phyloP scores from a whole-genome alignment of 228 moss, liverwort and hornwort genomes.

The Sphagnum fallax region DNA sequence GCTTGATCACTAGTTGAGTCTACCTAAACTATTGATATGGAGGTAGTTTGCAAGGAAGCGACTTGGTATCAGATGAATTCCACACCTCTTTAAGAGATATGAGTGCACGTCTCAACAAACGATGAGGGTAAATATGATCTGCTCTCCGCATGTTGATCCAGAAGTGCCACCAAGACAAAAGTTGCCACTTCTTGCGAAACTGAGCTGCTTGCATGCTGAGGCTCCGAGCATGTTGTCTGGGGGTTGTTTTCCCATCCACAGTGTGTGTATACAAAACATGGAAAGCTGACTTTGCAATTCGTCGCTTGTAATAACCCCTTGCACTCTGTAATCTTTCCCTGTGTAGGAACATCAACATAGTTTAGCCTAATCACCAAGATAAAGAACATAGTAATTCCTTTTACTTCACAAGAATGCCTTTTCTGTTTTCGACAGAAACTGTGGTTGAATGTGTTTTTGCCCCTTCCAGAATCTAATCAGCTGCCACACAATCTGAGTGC shows the following conservation, averaged over 20 bases:
- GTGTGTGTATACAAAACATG: slow-evolving; percentile 15
- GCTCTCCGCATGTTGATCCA: slow-evolving; percentile 24
- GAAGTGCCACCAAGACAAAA: slow-evolving; percentile 19
- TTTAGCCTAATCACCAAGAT: no score
- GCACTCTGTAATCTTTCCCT: slow-evolving; percentile 14
- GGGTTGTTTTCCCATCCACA: slow-evolving; percentile 12
- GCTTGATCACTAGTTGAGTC: no score
- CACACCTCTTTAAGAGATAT: slow-evolving; percentile 22
- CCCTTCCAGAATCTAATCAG: no score
- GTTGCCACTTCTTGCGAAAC: slow-evolving; percentile 16
- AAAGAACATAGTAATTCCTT: no score
- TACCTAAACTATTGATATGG: no score
- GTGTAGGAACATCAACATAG: background rate
- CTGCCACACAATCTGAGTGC: no score
- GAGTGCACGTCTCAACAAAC: slow-evolving; percentile 16
- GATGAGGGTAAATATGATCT: slow-evolving; percentile 10
- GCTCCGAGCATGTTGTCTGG: slow-evolving; percentile 12
- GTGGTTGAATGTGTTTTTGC: no score
- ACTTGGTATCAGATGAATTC: no score
- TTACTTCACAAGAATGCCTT: no score
- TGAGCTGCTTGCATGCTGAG: slow-evolving; percentile 14
- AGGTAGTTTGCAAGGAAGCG: no score
- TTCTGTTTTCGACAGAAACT: no score
- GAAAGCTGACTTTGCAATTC: slow-evolving; percentile 15
- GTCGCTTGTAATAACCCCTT: slow-evolving; percentile 11